Evolutionary conservation across 306 rosid genomes (phyloP), one percentile per base, ranked within the genome.

Genomic region (Quillaja saponaria): DNA sequence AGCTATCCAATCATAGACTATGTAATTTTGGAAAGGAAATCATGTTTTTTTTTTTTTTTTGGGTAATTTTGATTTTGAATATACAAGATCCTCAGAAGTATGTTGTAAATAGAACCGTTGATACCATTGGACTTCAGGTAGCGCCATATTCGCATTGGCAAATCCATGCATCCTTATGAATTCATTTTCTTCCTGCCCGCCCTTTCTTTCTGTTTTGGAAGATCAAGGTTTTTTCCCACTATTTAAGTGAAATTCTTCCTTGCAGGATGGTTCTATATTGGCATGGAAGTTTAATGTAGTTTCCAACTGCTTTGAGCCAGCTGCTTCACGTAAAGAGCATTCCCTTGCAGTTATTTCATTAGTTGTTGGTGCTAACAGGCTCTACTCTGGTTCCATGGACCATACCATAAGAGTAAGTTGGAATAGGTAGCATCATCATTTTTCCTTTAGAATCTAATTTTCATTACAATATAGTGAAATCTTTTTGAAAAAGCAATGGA

Each of bases 381-480:
- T 92, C 39, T 92, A 88, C 79, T 92, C 98, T 49, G 98, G 96
- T 44, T 92, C 98, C 61, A 92, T 92, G 98, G 98, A 92, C 74
- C 64, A 80, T 68, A 73, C 96, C 64, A 89, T 89, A 69, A 84
- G 69, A 78, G 96, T 86, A 77, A 76, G 90, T 70, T 55, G 25
- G 33, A 45, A 68, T 34, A 25, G 38, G 42, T 58, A 20, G 51
- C 17, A 13, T 42, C 25, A 34, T 18, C 49, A 56, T 52, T 66
- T 33, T 64, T 44, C 16, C 7, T 1, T 39, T 2, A 14, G 28
- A 28, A 50, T 54, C 49, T 51, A n/a, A 38, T 63, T 13, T 28
- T 42, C 46, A 35, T 10, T 16, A 21, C 51, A 20, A 17, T 47
- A 54, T 72, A 21, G 31, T 40, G 34, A 25, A 53, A 20, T 14